phyloP scores from a whole-genome alignment of 2,329 filamentous ascomycete genomes.

The Talaromyces sp. region DNA sequence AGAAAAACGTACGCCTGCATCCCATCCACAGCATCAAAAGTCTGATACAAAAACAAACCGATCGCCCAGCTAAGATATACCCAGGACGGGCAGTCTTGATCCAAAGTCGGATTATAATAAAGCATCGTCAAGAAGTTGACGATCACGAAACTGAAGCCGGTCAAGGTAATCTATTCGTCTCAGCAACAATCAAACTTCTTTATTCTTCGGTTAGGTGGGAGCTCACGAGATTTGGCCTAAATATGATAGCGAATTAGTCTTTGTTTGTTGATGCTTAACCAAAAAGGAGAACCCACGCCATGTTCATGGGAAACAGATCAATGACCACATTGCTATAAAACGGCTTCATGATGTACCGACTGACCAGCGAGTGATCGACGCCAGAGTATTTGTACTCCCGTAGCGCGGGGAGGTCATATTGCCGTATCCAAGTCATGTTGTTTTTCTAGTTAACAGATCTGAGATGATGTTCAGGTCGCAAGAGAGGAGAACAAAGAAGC shows the following conservation, averaged over 20 bases:
- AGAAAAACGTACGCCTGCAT: slow-evolving; percentile 70
- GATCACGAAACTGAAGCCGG: slow-evolving; percentile 85
- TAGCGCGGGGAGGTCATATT: slow-evolving; percentile 81
- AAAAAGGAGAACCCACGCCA: slow-evolving; percentile 62
- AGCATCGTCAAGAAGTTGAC: slow-evolving; percentile 85
- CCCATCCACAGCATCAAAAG: slow-evolving; percentile 95
- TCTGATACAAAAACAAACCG: slow-evolving; percentile 93
- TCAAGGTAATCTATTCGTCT: slow-evolving; percentile 67
- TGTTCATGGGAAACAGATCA: slow-evolving; percentile 88
- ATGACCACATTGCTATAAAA: slow-evolving; percentile 97
- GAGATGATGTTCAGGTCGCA: neutral
- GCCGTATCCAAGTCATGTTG: slow-evolving; percentile 88
- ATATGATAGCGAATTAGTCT: neutral
- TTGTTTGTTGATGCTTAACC: neutral
- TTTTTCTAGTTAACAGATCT: neutral
- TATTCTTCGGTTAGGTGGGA: neutral
- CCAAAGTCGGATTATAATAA: slow-evolving; percentile 92
- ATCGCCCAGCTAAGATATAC: slow-evolving; percentile 90
- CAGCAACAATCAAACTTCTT: neutral
- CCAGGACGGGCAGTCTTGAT: slow-evolving; percentile 90
- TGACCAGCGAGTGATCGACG: slow-evolving; percentile 85
- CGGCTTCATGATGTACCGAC: slow-evolving; percentile 91
- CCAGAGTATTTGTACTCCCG: slow-evolving; percentile 93
- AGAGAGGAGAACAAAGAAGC: neutral
- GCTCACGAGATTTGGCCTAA: slow-evolving; percentile 50